Base-by-base conservation (phyloP, 1,284 basidiomycete genomes). In the Pisolithus thermaeus region DNA sequence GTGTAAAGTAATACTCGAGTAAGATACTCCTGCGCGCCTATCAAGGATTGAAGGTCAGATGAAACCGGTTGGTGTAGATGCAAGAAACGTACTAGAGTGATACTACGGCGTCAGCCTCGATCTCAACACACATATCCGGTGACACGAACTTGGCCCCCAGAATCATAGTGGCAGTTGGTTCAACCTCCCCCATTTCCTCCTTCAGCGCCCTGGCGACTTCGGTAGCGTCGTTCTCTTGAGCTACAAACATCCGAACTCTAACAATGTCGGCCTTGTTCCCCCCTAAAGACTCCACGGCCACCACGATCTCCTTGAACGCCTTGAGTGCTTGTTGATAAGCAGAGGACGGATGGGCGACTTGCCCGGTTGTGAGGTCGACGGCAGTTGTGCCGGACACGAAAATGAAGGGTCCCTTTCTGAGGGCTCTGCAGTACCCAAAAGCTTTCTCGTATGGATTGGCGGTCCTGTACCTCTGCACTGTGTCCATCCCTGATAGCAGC, bases 331-430 rank as follows among this genome's bases (percentile, higher is more conserved):
- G 77, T 3, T 68, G 58, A 57, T 73, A 73, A 11, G 75, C 76
- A 6, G 73, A 75, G n/a, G 62, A 62, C 1, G 72, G 73, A 58
- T 72, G 65, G 22, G 68, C 67, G 18, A 78, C 60, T 22, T 58
- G 52, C 22, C 73, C 73, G 4, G 70, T 71, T n/a, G 58, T 53
- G 12, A 71, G 64, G 53, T 73, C 70, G 60, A 74, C 70, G n/a
- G 76, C 72, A 3, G 76, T 78, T 20, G 77, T 78, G 2, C 77
- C 76, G 14, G 76, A 77, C 35, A 78, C 72, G 58, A 74, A 74
- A 58, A 78, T 73, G 65, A 73, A 74, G 7, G 73, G 73, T 0
- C 77, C 77, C 48, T 72, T 70, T 16, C 75, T 72, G 32, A 77
- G 65, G 12, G 74, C 76, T 52, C 76, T 66, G 30, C 74, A 76